Evolutionary conservation across 1,139 yeast genomes (phyloP), one percentile per base, ranked within the genome.

Genomic region (Geotrichum macrosporum): DNA sequence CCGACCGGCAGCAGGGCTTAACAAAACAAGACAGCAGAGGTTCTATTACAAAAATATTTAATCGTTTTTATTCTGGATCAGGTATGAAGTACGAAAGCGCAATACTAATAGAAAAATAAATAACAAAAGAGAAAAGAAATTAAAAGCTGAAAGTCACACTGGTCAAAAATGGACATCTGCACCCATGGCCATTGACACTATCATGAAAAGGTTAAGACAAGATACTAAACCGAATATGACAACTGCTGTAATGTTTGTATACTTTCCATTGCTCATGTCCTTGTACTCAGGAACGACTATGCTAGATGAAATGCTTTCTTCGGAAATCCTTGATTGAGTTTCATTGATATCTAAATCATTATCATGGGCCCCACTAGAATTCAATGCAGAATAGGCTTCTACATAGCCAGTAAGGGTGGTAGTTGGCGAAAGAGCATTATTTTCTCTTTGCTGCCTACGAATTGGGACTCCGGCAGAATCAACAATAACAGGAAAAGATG

Each of bases 191-290:
- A 80, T 84, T 35, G 88, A 65, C 15, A 74, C 59, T 41, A 89
- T 74, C 63, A 89, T 70, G 62, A 84, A 88, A 49, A 83, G 64
- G 62, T 89, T 89, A 58, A 89, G 74, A 32, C 76, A 76, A 1
- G 88, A 73, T 22, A 89, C 87, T 8, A 78, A 71, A 4, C 74
- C 64, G 88, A 96, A 87, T 3, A 94, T 81, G 5, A 71, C 46
- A 13, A 80, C 60, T 27, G 89, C 81, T 0, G 77, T 62, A 29
- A 71, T 60, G 29, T 80, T 76, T 56, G 85, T 70, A 46, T 73
- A 58, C 12, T 58, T 53, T 10, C 89, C 80, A 60, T 88, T 87
- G 53, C 92, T 86, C 68, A 81, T 84, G 53, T 81, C 84, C 47
- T 57, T 56, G 53, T 58, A 65, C 37, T 59, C 55, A n/a, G 45